These are phyloP conservation scores for Panellus pusillus DNA, from an alignment of 768 basidiomycete species.

Conservation along the genomic window DNA sequence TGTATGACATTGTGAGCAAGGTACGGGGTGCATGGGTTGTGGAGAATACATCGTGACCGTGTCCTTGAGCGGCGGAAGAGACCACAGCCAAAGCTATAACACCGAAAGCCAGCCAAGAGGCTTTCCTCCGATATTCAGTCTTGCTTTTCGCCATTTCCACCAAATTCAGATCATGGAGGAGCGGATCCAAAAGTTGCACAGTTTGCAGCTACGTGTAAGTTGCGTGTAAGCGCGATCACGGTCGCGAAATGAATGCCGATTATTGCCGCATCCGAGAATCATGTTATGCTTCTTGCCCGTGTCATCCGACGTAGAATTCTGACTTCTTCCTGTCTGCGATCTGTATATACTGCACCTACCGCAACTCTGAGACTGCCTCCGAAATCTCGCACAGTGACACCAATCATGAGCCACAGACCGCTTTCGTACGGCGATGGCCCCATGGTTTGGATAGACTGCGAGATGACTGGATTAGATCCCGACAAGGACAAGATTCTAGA, in stretches of 20 bases:
- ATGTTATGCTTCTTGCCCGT: constrained; percentile 1
- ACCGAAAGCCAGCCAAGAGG: constrained; percentile 62
- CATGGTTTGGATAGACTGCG: constrained; percentile 84
- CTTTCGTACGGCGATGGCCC: constrained; percentile 59
- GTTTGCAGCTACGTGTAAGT: neutral
- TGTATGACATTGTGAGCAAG: neutral
- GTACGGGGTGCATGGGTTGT: neutral
- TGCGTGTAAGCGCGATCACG: neutral
- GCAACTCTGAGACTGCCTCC: too few species aligned
- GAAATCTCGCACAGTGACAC: neutral
- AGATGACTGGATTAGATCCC: constrained; percentile 80
- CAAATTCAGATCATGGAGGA: neutral
- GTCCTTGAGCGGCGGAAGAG: constrained; percentile 44
- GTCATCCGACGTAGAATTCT: constrained; percentile 1
- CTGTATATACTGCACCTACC: neutral
- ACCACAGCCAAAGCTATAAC: constrained; percentile 51
- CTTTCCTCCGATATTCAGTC: constrained; percentile 37
- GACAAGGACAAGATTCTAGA: constrained; percentile 74
- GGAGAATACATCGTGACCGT: constrained; percentile 27
- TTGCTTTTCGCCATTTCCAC: constrained; percentile 12
- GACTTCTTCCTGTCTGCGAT: neutral
- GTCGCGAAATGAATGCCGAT: neutral
- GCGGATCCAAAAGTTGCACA: constrained; percentile 3
- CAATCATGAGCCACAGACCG: constrained; percentile 24
- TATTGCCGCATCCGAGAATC: neutral